Conservation (phyloP, 768 basidiomycete species). For the Xanthoconium stramineum region DNA sequence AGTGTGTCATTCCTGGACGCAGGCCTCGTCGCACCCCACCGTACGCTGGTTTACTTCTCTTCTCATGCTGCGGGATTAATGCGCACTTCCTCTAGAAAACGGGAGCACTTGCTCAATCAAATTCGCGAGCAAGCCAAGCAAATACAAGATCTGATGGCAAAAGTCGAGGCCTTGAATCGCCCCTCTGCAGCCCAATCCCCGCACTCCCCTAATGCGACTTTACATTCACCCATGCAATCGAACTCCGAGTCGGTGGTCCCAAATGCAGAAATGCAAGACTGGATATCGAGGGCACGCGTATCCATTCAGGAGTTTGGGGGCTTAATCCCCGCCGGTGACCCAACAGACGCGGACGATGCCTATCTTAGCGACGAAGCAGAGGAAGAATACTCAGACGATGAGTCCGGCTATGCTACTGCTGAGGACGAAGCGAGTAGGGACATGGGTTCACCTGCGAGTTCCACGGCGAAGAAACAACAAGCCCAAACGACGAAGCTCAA, state of each 20-base stretch:
- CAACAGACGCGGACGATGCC: conserved; percentile 44
- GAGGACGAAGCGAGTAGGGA: conserved; percentile 23
- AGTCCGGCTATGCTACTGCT: conserved; percentile 27
- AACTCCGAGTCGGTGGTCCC: conserved; percentile 30
- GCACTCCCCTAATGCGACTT: conserved; percentile 30
- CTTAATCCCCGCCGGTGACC: conserved; percentile 60
- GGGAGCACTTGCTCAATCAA: conserved; percentile 73
- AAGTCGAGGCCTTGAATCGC: conserved; percentile 52
- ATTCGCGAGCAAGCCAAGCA: conserved; percentile 72
- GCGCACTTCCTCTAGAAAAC: conserved; percentile 49
- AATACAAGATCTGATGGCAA: conserved; percentile 68
- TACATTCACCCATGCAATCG: conserved; percentile 29
- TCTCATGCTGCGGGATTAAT: neutral
- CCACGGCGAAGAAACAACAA: conserved; percentile 38
- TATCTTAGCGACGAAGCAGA: conserved; percentile 36
- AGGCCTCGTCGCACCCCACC: conserved; percentile 78
- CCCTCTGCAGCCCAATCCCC: conserved; percentile 30
- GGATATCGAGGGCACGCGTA: conserved; percentile 73
- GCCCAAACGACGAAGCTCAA: conserved; percentile 43
- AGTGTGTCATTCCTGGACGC: conserved; percentile 79
- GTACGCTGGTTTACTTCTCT: conserved; percentile 41
- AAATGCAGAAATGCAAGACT: conserved; percentile 64
- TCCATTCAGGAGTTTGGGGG: conserved; percentile 66
- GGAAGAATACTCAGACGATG: conserved; percentile 38
- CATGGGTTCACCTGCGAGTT: conserved; percentile 30